phyloP scores from a whole-genome alignment of 148 eudicot species.

The Chenopodium suecicum region DNA sequence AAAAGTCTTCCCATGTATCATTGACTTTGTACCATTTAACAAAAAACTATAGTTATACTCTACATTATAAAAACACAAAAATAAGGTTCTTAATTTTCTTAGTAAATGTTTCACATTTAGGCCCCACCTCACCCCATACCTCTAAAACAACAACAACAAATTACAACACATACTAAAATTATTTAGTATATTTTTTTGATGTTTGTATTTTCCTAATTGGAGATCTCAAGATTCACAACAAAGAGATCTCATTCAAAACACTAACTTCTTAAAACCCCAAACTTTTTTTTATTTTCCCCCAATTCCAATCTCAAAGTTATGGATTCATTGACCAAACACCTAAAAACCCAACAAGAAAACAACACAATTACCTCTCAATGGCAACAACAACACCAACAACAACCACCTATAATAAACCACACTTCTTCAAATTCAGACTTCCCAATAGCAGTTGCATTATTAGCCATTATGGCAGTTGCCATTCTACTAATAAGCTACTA shows the following conservation, averaged over 20 bases:
- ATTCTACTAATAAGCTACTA: conserved; percentile 64
- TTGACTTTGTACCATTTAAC: conserved; percentile 26
- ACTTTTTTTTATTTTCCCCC: background rate
- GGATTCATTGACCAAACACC: conserved; percentile 20
- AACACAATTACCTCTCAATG: background rate
- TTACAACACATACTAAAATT: background rate
- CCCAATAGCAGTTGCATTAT: conserved; percentile 54
- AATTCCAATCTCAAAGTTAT: conserved; percentile 8
- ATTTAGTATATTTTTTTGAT: background rate
- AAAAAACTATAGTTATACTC: background rate
- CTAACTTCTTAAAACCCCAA: conserved; percentile 8
- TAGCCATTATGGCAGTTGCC: conserved; percentile 56
- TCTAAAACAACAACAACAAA: background rate
- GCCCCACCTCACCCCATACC: background rate
- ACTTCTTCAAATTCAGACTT: conserved; percentile 48
- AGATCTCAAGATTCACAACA: conserved; percentile 29
- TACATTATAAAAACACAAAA: background rate
- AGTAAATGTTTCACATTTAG: background rate
- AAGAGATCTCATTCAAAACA: conserved; percentile 23
- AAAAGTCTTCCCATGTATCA: conserved; percentile 9
- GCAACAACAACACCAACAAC: conserved; percentile 7
- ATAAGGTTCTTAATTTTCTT: background rate
- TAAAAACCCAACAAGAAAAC: conserved; percentile 16
- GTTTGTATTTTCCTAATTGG: conserved; percentile 11
- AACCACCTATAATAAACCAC: conserved; percentile 28